Evolutionary conservation across 768 basidiomycete genomes (phyloP).

Genomic region (Hydnomerulius pinastri): DNA sequence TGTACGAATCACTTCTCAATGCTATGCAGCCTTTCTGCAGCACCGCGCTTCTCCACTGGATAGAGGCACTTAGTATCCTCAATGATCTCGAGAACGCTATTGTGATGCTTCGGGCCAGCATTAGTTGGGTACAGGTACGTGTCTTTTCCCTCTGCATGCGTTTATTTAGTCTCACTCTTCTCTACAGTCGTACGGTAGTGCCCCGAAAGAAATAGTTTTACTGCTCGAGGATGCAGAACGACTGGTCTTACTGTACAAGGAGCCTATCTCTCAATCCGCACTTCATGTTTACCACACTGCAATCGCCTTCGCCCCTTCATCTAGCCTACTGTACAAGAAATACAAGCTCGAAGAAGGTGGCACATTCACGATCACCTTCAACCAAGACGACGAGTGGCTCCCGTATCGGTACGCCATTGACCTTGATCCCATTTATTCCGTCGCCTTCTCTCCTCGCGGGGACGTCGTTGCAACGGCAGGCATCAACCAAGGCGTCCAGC

Average conservation of each 20-base stretch:
- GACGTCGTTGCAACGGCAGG: slow-evolving; percentile 18
- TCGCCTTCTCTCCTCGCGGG: slow-evolving; percentile 15
- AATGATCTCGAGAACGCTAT: slow-evolving; percentile 17
- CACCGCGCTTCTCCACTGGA: slow-evolving; percentile 17
- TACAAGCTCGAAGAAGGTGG: slow-evolving; percentile 11
- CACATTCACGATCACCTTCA: background rate
- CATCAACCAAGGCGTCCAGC: slow-evolving; percentile 17
- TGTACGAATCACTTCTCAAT: slow-evolving; percentile 9
- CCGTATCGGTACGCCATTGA: background rate
- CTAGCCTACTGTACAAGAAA: slow-evolving; percentile 3
- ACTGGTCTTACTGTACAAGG: slow-evolving; percentile 21
- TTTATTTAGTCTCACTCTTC: background rate
- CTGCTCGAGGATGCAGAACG: slow-evolving; percentile 21
- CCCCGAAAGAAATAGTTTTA: slow-evolving; percentile 5
- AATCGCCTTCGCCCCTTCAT: background rate
- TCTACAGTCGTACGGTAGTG: background rate
- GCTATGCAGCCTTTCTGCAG: slow-evolving; percentile 13
- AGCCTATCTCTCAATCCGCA: slow-evolving; percentile 21
- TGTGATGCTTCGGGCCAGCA: slow-evolving; percentile 13
- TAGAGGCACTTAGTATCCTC: slow-evolving; percentile 19
- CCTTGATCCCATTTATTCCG: slow-evolving; percentile 12
- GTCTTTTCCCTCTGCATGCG: background rate
- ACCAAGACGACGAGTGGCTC: background rate
- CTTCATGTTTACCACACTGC: slow-evolving; percentile 19
- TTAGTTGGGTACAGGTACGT: slow-evolving; percentile 17